Evolutionary conservation across 192 early-diverging fungal species (phyloP).

Genomic region (Podochytrium sp.): DNA sequence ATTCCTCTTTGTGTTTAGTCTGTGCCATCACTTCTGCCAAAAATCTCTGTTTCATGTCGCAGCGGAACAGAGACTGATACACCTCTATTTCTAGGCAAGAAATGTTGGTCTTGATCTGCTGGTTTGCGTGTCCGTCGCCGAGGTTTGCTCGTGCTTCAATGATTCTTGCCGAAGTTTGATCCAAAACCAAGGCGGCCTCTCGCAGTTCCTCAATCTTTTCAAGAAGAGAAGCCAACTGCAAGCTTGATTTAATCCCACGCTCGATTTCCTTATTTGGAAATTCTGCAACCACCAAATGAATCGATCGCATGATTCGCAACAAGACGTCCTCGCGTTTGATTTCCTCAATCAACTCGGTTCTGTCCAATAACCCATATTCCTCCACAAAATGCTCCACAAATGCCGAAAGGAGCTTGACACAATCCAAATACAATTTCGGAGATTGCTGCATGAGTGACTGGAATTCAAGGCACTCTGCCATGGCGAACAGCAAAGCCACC

Average conservation of each 20-base stretch:
- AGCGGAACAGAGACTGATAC: conserved; percentile 33
- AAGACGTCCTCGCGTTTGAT: conserved; percentile 35
- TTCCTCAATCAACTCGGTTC: neutral
- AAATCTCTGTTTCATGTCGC: conserved; percentile 34
- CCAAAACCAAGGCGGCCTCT: conserved; percentile 35
- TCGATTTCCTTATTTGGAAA: conserved; percentile 40
- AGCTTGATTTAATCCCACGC: conserved; percentile 23
- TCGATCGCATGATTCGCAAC: conserved; percentile 19
- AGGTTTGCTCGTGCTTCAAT: conserved; percentile 12
- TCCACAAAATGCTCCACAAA: conserved; percentile 46
- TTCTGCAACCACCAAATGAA: conserved; percentile 36
- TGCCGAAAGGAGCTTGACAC: conserved; percentile 36
- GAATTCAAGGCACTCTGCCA: conserved; percentile 42
- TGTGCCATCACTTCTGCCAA: neutral
- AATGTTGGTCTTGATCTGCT: neutral
- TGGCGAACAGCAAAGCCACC: conserved; percentile 27
- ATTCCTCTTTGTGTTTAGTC: conserved; percentile 29
- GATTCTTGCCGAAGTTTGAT: conserved; percentile 31
- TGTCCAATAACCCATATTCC: conserved; percentile 23
- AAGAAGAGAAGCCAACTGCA: conserved; percentile 38
- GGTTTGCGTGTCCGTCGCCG: conserved; percentile 27
- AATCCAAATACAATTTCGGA: conserved; percentile 42
- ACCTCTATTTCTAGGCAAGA: conserved; percentile 19
- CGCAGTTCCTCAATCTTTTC: conserved; percentile 35
- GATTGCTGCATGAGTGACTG: neutral